These are phyloP conservation scores for Metschnikowia chrysomelidarum DNA, from an alignment of 805 yeast genomes.

Conservation along the genomic window DNA sequence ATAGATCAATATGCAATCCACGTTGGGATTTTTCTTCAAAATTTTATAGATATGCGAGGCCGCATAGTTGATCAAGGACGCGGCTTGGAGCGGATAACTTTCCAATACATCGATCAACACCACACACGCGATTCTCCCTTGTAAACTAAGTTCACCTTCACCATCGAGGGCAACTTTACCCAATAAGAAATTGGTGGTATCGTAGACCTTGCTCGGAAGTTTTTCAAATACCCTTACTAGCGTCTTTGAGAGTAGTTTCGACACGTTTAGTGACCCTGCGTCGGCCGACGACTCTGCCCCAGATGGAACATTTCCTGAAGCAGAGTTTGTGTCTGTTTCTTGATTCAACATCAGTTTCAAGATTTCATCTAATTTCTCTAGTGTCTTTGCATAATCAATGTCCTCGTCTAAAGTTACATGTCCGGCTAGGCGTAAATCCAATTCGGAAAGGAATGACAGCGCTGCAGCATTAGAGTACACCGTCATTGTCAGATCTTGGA, in stretches of 20 bases:
- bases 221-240: constrained; percentile 26
- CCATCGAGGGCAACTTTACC: constrained; percentile 24
- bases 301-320: neutral
- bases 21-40: constrained; percentile 32
- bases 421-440: constrained; percentile 19
- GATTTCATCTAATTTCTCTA: constrained; percentile 27
- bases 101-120: constrained; percentile 39
- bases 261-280: constrained; percentile 18
- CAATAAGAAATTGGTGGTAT: constrained; percentile 35
- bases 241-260: constrained; percentile 30
- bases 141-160: constrained; percentile 16
- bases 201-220: constrained; percentile 36
- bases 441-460: constrained; percentile 21
- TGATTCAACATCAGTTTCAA: constrained; percentile 16
- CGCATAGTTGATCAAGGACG: constrained; percentile 35
- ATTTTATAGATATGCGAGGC: constrained; percentile 38
- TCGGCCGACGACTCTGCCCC: neutral
- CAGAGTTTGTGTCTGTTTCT: constrained; percentile 1
- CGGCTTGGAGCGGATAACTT: constrained; percentile 33
- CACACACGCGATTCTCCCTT: constrained; percentile 26
- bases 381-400: constrained; percentile 17
- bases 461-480: constrained; percentile 21
- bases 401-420: constrained; percentile 5
- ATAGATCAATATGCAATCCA: constrained; percentile 27
- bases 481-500: too few species aligned